These are phyloP conservation scores for Juglanconis oblonga DNA, from an alignment of 2,329 filamentous ascomycete genomes.

Conservation along the genomic window DNA sequence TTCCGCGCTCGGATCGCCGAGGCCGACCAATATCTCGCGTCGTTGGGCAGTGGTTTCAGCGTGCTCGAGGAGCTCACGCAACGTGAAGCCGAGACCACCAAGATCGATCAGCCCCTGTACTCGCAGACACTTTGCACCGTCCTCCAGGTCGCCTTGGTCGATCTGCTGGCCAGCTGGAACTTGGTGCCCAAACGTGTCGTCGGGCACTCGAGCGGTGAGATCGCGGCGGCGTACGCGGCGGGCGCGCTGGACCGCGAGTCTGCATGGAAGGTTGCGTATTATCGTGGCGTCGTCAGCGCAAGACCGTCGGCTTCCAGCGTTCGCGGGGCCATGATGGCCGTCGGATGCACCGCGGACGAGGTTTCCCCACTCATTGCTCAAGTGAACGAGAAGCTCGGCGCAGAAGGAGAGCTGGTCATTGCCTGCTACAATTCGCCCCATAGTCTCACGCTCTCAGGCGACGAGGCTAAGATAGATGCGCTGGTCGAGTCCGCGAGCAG, in stretches of 20 bases:
- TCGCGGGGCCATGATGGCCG: conserved; percentile 13
- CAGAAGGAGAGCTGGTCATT: conserved; percentile 23
- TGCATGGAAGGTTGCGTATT: conserved; percentile 22
- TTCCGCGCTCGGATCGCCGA: conserved; percentile 18
- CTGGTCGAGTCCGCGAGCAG: conserved; percentile 23
- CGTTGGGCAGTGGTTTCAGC: conserved; percentile 4
- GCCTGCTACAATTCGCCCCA: conserved; percentile 23
- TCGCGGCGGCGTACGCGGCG: conserved; percentile 24
- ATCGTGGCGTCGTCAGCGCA: conserved; percentile 17
- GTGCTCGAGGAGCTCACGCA: conserved; percentile 25
- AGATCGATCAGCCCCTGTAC: conserved; percentile 26
- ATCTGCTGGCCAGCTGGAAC: conserved; percentile 24
- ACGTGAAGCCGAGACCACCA: conserved; percentile 19
- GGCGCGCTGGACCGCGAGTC: conserved; percentile 19
- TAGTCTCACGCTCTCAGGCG: conserved; percentile 35
- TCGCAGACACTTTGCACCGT: conserved; percentile 30
- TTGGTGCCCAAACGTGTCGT: conserved; percentile 21
- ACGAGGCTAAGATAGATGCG: conserved; percentile 24
- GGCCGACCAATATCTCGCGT: conserved; percentile 1
- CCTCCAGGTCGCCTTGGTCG: conserved; percentile 33
- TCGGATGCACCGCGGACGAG: conserved; percentile 13
- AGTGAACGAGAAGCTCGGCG: conserved; percentile 10
- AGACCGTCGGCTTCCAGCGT: background rate
- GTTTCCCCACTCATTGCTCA: conserved; percentile 19
- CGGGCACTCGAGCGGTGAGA: conserved; percentile 26